Percentiles rank a stretch among this genome's conserved stretches.
Conservation (phyloP, 495 filamentous ascomycete species). For the Daldinia concentrica region DNA sequence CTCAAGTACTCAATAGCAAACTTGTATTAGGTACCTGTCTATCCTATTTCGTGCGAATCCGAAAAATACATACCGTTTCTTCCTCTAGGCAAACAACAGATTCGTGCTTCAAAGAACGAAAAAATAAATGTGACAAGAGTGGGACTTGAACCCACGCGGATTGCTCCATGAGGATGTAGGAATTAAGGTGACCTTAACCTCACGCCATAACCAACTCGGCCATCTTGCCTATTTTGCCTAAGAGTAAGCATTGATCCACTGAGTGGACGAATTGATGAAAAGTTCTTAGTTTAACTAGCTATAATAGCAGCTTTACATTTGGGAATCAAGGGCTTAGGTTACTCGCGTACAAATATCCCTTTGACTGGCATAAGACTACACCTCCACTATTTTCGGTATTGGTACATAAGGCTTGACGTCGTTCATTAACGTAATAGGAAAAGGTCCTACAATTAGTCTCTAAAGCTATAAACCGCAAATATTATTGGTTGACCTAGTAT, state of each 20-base stretch:
- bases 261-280: neutral
- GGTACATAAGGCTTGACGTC: too few relatives aligned
- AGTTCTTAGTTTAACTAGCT: neutral
- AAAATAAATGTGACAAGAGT: neutral
- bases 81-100: too few relatives aligned
- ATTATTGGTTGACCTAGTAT: too few relatives aligned
- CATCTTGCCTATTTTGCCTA: slow-evolving; percentile 43
- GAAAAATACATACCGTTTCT: too few relatives aligned
- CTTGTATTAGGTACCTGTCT: too few relatives aligned
- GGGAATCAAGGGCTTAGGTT: neutral
- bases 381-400: too few relatives aligned
- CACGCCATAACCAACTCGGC: slow-evolving; percentile 57
- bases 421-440: too few relatives aligned
- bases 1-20: too few relatives aligned
- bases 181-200: slow-evolving; percentile 54
- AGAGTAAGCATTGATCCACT: neutral
- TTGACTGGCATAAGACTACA: too few relatives aligned
- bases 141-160: slow-evolving; percentile 30
- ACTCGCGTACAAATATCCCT: neutral
- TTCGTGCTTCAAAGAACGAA: neutral
- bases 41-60: too few relatives aligned
- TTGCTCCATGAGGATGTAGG: slow-evolving; percentile 50
- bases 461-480: too few relatives aligned
- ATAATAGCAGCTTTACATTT: neutral
- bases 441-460: too few relatives aligned